Conservation (phyloP, 176 grass and related monocot genomes). For the Triticum timopheevii region DNA sequence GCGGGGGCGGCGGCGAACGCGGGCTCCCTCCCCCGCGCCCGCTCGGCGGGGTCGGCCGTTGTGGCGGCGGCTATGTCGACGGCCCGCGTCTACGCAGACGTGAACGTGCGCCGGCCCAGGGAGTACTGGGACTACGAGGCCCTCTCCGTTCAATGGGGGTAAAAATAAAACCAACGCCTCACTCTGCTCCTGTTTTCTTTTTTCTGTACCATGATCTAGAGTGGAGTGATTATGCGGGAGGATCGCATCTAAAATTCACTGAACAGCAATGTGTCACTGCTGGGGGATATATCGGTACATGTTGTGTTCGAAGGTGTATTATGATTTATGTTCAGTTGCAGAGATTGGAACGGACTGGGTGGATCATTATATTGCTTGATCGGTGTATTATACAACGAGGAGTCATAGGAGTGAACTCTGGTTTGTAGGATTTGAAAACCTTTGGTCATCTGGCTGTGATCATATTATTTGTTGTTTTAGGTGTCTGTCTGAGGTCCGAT, state of each 20-base stretch:
- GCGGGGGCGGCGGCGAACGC: conserved; percentile 24
- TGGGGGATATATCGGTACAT: background rate
- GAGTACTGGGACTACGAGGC: conserved; percentile 81
- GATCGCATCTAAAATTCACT: conserved; percentile 10
- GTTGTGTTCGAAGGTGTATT: background rate
- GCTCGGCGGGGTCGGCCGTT: background rate
- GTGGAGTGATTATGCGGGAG: conserved; percentile 13
- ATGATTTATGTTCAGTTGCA: background rate
- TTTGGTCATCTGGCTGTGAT: background rate
- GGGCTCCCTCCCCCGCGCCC: conserved; percentile 2
- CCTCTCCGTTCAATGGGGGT: conserved; percentile 68
- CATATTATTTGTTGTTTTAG: background rate
- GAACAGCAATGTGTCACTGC: background rate
- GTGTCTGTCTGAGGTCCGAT: background rate
- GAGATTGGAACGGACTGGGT: background rate
- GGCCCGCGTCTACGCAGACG: conserved; percentile 57
- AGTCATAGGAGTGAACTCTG: background rate
- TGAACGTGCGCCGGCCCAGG: conserved; percentile 56
- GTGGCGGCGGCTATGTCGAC: conserved; percentile 44
- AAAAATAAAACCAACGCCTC: background rate
- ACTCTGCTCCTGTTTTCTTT: background rate
- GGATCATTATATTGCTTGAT: background rate
- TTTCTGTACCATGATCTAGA: background rate
- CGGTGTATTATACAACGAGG: background rate
- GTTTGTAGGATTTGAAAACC: background rate